Base-by-base conservation (phyloP, 805 yeast genomes). In the Maudiozyma turicensis region DNA sequence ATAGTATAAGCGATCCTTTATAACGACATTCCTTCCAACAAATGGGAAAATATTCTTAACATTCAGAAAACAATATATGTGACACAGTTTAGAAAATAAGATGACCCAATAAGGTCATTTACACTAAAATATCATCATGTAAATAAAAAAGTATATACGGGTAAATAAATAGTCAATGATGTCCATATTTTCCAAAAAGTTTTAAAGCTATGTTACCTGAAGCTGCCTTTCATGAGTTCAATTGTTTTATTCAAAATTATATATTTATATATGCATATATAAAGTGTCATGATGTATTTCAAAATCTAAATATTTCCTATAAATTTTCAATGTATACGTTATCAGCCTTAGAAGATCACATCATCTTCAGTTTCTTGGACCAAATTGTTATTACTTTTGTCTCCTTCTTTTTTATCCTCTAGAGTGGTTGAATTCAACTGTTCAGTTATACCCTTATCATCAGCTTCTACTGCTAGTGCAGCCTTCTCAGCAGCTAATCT, bases 281-380 rank as follows among this genome's bases (percentile, higher is more conserved):
- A 5, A 26, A 35, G 13, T 13, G 38, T 35, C 38, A 35, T 35
- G 38, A 35, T 35, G 38, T 35, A 35, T 35, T 20, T 20, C 26
- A 20, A 20, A 20, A 20, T 20, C 26, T 35, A 35, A 35, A 13
- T 29, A 11, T 38, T 9, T 26, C 14, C 14, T 13, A 29, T 29
- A 28, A 41, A 11, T 35, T 13, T n/a, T n/a, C 8, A n/a, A 35
- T n/a, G 15, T 8, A 39, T 28, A 39, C 7, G 41, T n/a, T 39
- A 8, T 15, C 3, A 29, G 9, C 13, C n/a, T 45, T 54, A 73
- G 53, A 73, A 73, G 44, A 74, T 73, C 42, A 74, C 75, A 53
- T 72, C 76, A 5, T 73, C 77, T 55, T 72, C 77, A 44, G 64
- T 66, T 45, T 67, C 71, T 30, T 69, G 70, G 43, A 68, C 64